Base-by-base conservation (phyloP, 305 asterid genomes). In the Fraxinus xanthoxyloides region DNA sequence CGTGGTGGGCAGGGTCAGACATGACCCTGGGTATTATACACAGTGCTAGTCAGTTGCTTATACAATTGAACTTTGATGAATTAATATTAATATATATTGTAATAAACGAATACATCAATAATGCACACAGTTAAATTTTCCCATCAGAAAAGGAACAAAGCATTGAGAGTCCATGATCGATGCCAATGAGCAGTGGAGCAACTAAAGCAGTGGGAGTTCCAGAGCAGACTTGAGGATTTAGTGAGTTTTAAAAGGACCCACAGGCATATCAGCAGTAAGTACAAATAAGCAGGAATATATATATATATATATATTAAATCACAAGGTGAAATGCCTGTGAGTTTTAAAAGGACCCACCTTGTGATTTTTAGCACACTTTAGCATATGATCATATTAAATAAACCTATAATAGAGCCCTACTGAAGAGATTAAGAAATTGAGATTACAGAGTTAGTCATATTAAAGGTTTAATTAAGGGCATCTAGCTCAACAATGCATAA, bases 61-160 rank as follows among this genome's bases (percentile, higher is more conserved):
- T 34, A 77, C 65, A 70, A 74, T 76, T 36, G 10, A 82, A 54
- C 36, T 21, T 28, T 40, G 28, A 79, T 30, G 75, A 54, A 70
- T 13, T 8, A 8, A 61, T 34, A 12, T 30, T 30, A 24, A 51
- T 63, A 32, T 48, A 28, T 17, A 51, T 51, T 51, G 2, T 17
- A 15, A 26, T 10, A 28, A 26, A 43, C 32, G 1, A 21, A 65
- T 65, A 65, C 35, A 24, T 65, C 73, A 26, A 65, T 26, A 28
- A 65, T 26, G 36, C 73, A 65, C 6, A 6, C 19, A 65, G 17
- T 1, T 12, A 9, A 13, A 65, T 65, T 65, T 5, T 75, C 80
- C 56, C 59, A 65, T 76, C 78, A 79, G 69, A 56, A 23, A 80
- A 67, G 19, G 28, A 69, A 17, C 26, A 77, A 72, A 54, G 30